phyloP scores from a whole-genome alignment of 441 rosid genomes.

The Viola pubescens region DNA sequence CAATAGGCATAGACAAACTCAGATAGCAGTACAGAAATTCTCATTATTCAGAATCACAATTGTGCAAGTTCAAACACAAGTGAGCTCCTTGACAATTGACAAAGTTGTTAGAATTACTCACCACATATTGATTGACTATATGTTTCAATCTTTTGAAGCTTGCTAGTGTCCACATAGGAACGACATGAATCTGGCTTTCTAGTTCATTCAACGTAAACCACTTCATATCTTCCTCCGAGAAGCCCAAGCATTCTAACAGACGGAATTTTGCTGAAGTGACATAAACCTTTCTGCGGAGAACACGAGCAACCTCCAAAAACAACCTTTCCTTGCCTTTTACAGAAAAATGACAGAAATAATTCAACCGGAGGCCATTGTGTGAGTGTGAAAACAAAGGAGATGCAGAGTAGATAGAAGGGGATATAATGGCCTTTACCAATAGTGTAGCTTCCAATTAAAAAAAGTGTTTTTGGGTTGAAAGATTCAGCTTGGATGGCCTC shows the following conservation, averaged over 20 bases:
- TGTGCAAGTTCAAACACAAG: neutral
- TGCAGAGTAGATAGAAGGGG: constrained; percentile 2
- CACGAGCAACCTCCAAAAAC: constrained; percentile 87
- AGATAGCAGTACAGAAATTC: neutral
- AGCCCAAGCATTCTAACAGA: constrained; percentile 65
- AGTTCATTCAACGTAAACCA: constrained; percentile 78
- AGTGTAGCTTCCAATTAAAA: constrained; percentile 89
- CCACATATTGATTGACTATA: constrained; percentile 63
- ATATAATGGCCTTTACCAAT: constrained; percentile 42
- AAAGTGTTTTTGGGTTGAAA: constrained; percentile 80
- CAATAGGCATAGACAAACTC: constrained; percentile 4
- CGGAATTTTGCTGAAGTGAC: constrained; percentile 63
- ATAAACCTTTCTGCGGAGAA: constrained; percentile 55
- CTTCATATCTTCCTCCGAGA: constrained; percentile 72
- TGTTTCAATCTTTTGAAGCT: constrained; percentile 89
- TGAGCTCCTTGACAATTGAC: neutral
- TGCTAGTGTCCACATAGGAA: constrained; percentile 98
- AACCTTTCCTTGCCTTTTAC: constrained; percentile 81
- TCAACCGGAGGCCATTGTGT: neutral
- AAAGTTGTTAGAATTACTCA: constrained; percentile 22
- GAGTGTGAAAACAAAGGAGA: neutral
- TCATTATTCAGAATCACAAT: neutral
- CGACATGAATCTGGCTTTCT: constrained; percentile 88
- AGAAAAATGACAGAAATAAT: neutral
- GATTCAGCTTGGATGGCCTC: constrained; percentile 97